phyloP scores from a whole-genome alignment of 805 yeast genomes.

The Metschnikowia matae region DNA sequence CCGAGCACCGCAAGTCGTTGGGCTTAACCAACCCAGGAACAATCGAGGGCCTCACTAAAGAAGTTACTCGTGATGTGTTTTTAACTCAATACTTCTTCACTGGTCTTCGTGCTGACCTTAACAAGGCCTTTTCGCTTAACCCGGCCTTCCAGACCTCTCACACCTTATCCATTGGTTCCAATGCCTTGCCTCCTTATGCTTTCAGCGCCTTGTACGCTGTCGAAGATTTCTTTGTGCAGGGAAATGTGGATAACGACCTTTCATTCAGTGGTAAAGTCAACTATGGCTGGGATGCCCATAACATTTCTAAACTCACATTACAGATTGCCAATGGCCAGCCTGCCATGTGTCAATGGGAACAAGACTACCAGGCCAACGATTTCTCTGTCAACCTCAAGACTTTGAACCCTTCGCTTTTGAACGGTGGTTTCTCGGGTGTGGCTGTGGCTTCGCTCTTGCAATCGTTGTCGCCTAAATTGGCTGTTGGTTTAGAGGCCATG shows the following conservation, averaged over 20 bases:
- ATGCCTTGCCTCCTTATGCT: slow-evolving; percentile 83
- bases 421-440: slow-evolving; percentile 82
- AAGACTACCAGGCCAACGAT: slow-evolving; percentile 88
- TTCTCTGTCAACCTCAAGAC: slow-evolving; percentile 86
- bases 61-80: slow-evolving; percentile 91
- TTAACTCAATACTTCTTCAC: slow-evolving; percentile 86
- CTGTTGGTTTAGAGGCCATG: slow-evolving; percentile 89
- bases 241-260: slow-evolving; percentile 82
- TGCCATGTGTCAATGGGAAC: slow-evolving; percentile 92
- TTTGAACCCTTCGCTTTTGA: slow-evolving; percentile 78
- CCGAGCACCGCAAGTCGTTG: slow-evolving; percentile 75
- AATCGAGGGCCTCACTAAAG: slow-evolving; percentile 87
- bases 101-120: slow-evolving; percentile 93
- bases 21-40: slow-evolving; percentile 92
- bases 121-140: slow-evolving; percentile 83
- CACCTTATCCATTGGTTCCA: slow-evolving; percentile 84
- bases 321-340: slow-evolving; percentile 89
- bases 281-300: slow-evolving; percentile 81
- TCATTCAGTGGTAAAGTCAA: slow-evolving; percentile 85
- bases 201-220: slow-evolving; percentile 86
- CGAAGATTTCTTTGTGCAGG: slow-evolving; percentile 83
- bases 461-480: slow-evolving; percentile 75
- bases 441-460: slow-evolving; percentile 89
- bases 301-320: slow-evolving; percentile 77
- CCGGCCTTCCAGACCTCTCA: slow-evolving; percentile 98